These are phyloP conservation scores for Brassica nigra DNA, from an alignment of 345 rosid species.

Conservation along the genomic window DNA sequence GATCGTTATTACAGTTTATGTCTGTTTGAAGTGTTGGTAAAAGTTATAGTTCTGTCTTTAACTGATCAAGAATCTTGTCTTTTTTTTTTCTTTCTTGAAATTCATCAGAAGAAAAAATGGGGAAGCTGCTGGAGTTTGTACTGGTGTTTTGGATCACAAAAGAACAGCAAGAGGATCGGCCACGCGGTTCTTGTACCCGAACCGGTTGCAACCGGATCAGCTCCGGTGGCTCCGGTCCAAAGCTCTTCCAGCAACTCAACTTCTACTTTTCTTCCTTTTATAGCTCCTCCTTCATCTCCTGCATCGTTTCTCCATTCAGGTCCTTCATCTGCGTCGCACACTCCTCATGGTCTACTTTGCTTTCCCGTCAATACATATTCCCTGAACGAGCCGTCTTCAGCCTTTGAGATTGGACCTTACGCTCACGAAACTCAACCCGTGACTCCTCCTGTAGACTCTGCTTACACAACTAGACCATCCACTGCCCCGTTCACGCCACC, in stretches of 20 bases:
- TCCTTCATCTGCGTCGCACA: slow-evolving; percentile 79
- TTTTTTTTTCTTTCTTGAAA: neutral
- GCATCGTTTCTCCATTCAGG: slow-evolving; percentile 86
- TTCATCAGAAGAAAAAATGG: slow-evolving; percentile 88
- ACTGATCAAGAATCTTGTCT: slow-evolving; percentile 18
- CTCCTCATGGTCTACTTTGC: slow-evolving; percentile 64
- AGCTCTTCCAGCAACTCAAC: slow-evolving; percentile 35
- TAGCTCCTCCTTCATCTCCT: slow-evolving; percentile 97
- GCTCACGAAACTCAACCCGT: slow-evolving; percentile 93
- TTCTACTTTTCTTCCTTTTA: slow-evolving; percentile 58
- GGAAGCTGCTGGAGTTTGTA: slow-evolving; percentile 77
- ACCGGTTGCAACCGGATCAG: slow-evolving; percentile 45
- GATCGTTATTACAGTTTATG: neutral
- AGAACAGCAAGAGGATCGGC: slow-evolving; percentile 67
- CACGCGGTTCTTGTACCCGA: slow-evolving; percentile 88
- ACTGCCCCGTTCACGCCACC: slow-evolving; percentile 96
- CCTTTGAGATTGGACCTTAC: slow-evolving; percentile 85
- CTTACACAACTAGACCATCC: slow-evolving; percentile 89
- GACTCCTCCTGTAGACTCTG: slow-evolving; percentile 89
- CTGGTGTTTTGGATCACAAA: slow-evolving; percentile 79
- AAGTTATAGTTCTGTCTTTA: too few relatives aligned
- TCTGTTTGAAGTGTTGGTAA: neutral
- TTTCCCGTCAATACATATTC: slow-evolving; percentile 41
- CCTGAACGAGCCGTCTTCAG: slow-evolving; percentile 57
- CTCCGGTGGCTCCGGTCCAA: slow-evolving; percentile 43